A percentile compares a stretch with the other conserved stretches of the same genome.
These are phyloP conservation scores for Tetraselmis striata DNA, from an alignment of 139 green algal genomes.

Conservation along the genomic window DNA sequence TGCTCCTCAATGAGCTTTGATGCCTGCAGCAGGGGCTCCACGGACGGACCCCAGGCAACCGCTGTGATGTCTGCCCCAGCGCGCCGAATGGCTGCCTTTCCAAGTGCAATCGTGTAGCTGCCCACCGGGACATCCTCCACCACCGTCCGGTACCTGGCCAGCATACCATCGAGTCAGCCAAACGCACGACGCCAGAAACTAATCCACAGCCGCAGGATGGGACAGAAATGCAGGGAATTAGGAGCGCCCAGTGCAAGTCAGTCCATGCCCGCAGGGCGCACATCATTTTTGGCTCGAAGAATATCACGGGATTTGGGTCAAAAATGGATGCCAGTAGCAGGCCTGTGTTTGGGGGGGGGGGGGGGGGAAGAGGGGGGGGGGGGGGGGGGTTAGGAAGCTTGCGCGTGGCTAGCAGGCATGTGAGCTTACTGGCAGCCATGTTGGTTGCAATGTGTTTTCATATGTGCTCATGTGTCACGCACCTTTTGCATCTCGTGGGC, in stretches of 20 bases:
- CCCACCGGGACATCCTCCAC: conserved; percentile 73
- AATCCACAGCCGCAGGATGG: too few relatives aligned
- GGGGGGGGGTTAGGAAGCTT: too few relatives aligned
- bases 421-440: too few relatives aligned
- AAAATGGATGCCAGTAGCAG: conserved; percentile 76
- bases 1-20: conserved; percentile 24
- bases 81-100: conserved; percentile 46
- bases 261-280: too few relatives aligned
- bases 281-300: conserved; percentile 46
- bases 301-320: conserved; percentile 77
- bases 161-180: not conserved
- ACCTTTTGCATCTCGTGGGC: conserved; percentile 69
- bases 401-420: too few relatives aligned
- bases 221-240: too few relatives aligned
- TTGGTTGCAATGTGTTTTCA: not conserved
- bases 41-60: conserved; percentile 77
- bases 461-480: too few relatives aligned
- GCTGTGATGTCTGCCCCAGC: conserved; percentile 78
- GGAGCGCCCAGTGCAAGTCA: too few relatives aligned
- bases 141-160: conserved; percentile 74
- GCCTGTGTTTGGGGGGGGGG: conserved; percentile 34
- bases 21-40: conserved; percentile 32
- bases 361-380: too few relatives aligned
- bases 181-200: too few relatives aligned
- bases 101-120: conserved; percentile 68